Evolutionary conservation across 495 filamentous ascomycete species (phyloP).

Genomic region (Aspergillus cavernicola): DNA sequence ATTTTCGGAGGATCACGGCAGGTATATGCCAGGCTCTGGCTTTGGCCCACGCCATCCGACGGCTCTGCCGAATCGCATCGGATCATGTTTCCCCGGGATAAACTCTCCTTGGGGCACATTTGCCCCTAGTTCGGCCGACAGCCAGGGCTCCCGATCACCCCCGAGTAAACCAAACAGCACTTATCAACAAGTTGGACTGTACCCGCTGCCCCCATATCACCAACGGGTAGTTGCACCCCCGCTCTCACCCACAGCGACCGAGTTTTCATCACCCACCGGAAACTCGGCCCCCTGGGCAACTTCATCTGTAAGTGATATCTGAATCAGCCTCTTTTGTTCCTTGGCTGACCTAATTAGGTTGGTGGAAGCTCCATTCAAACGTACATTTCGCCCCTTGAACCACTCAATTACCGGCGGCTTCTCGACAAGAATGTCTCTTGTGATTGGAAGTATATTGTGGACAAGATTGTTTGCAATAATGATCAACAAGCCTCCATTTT

Average conservation of each 20-base stretch:
- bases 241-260: conserved; percentile 78
- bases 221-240: conserved; percentile 72
- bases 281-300: conserved; percentile 47
- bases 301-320: conserved; percentile 38
- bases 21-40: conserved; percentile 30
- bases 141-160: conserved; percentile 25
- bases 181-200: conserved; percentile 48
- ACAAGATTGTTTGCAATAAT: conserved; percentile 99
- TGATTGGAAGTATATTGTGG: conserved; percentile 99
- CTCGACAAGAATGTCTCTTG: conserved; percentile 95
- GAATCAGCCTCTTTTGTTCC: background rate
- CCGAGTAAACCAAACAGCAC: conserved; percentile 34
- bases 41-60: conserved; percentile 34
- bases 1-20: conserved; percentile 28
- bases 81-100: conserved; percentile 32
- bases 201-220: conserved; percentile 55
- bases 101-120: conserved; percentile 34
- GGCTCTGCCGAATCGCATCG: conserved; percentile 37
- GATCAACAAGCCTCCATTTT: conserved; percentile 99
- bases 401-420: conserved; percentile 93
- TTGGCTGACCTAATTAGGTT: conserved; percentile 28
- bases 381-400: conserved; percentile 83
- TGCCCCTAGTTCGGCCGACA: conserved; percentile 25
- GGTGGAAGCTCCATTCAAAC: conserved; percentile 57
- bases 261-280: conserved; percentile 58